Percentiles rank a stretch among this genome's conserved stretches.
Evolutionary conservation across 2,329 filamentous ascomycete species (phyloP).

Genomic region (Scedosporium dehoogii): DNA sequence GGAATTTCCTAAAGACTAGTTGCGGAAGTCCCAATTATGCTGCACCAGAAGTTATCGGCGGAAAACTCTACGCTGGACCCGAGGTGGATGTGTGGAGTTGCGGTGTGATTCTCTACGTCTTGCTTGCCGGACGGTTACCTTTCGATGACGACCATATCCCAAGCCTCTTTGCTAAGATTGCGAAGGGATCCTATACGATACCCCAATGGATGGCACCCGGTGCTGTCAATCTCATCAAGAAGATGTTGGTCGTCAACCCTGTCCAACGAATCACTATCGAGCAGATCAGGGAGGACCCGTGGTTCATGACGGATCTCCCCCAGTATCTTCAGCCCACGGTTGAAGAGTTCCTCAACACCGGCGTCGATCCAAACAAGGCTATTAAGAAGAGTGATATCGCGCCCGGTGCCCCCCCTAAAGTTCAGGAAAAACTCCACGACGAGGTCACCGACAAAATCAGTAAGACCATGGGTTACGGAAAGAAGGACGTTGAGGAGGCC

Average conservation of each 20-base stretch:
- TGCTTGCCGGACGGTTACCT: slow-evolving; percentile 73
- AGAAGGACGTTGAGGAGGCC: slow-evolving; percentile 89
- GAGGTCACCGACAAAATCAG: slow-evolving; percentile 92
- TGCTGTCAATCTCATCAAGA: slow-evolving; percentile 72
- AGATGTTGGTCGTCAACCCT: slow-evolving; percentile 91
- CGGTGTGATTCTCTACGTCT: slow-evolving; percentile 79
- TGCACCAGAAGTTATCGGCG: slow-evolving; percentile 93
- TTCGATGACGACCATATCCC: slow-evolving; percentile 99
- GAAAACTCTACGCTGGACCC: slow-evolving; percentile 92
- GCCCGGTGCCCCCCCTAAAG: slow-evolving; percentile 63
- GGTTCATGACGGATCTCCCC: slow-evolving; percentile 84
- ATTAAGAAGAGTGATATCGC: slow-evolving; percentile 77
- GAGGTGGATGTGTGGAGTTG: slow-evolving; percentile 99
- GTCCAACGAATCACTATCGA: slow-evolving; percentile 89
- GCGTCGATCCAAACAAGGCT: slow-evolving; percentile 85
- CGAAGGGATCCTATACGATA: slow-evolving; percentile 84
- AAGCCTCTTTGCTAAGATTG: slow-evolving; percentile 94
- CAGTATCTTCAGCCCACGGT: slow-evolving; percentile 77
- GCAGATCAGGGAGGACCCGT: slow-evolving; percentile 86
- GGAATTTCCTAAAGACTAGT: slow-evolving; percentile 97
- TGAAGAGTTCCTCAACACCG: slow-evolving; percentile 88
- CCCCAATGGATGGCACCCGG: slow-evolving; percentile 84
- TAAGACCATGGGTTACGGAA: slow-evolving; percentile 96
- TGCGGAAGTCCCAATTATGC: slow-evolving; percentile 98
- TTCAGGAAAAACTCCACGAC: slow-evolving; percentile 84